Evolutionary conservation across 2,329 filamentous ascomycete genomes (phyloP).

Genomic region (Sarocladium brachiariae): DNA sequence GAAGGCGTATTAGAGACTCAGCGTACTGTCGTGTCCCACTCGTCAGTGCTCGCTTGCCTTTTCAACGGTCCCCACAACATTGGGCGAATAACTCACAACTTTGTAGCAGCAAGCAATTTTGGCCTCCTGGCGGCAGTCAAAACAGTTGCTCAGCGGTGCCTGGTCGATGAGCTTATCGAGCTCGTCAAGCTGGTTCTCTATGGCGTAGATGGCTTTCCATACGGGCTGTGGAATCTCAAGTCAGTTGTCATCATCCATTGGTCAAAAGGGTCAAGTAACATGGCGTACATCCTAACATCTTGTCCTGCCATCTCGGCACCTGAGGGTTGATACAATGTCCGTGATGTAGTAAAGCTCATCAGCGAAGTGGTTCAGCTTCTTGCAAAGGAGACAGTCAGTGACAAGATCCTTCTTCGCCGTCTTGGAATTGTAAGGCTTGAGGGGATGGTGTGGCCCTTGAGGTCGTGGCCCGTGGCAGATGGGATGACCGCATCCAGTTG

Average conservation of each 20-base stretch:
- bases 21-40: constrained; percentile 19
- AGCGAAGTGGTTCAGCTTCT: constrained; percentile 18
- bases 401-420: constrained; percentile 11
- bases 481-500: too few relatives aligned
- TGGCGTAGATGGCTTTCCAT: constrained; percentile 17
- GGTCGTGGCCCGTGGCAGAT: too few relatives aligned
- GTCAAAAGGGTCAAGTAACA: neutral
- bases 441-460: constrained; percentile 1
- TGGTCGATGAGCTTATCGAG: constrained; percentile 22
- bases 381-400: constrained; percentile 17
- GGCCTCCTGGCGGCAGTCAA: constrained; percentile 18
- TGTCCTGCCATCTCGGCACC: constrained; percentile 16
- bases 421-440: constrained; percentile 12
- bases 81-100: constrained; percentile 13
- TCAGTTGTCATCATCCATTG: constrained; percentile 10
- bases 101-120: constrained; percentile 21
- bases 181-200: constrained; percentile 21
- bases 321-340: constrained; percentile 14
- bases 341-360: constrained; percentile 18
- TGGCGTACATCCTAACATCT: constrained; percentile 19
- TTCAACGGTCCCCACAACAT: neutral
- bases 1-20: constrained; percentile 20
- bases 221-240: constrained; percentile 13
- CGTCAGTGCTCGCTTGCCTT: neutral
- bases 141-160: constrained; percentile 19